Evolutionary conservation across 805 yeast genomes (phyloP), one percentile per base, ranked within the genome.

Genomic region (Pichia pseudocactophila): DNA sequence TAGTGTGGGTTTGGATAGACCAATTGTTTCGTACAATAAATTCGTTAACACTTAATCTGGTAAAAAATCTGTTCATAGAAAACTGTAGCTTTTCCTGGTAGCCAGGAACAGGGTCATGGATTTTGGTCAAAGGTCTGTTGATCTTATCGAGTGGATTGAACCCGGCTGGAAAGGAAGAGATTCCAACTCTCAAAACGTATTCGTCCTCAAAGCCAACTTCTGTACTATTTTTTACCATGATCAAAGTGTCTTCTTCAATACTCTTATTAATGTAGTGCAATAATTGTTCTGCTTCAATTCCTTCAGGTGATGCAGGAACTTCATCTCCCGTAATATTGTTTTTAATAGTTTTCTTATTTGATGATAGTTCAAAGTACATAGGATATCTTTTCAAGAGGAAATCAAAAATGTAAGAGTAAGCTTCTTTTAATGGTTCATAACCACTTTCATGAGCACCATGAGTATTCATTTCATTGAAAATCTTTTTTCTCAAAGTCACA

Each of bases 51-150:
- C 69, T 66, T 46, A 82, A 55, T 47, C 76, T 69, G 22, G 67
- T 65, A 57, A 83, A 83, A 55, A 78, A 83, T 50, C 70, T 71
- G 53, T 75, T 76, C 90, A 83, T 83, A 18, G 83, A 73, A 6
- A 67, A 51, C 55, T 74, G 70, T 34, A 83, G 63, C 48, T 76
- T 70, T 17, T 70, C 61, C 40, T 65, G 58, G 52, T 83, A 83
- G 45, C 73, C 74, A 0, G 92, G 94, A 2, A 83, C 89, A 0
- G 89, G 89, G 2, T 62, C 70, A 54, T 83, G 94, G 45, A 83
- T 73, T 37, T 57, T 63, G 0, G 83, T 73, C 32, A 83, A 59
- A 2, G 81, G 77, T 50, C 66, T 59, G 52, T 77, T 64, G 47
- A 74, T 67, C 48, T 74, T 70, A 9, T 55, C 61, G 4, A 68